Evolutionary conservation across 2,329 filamentous ascomycete genomes (phyloP), one percentile per base, ranked within the genome.

Genomic region (Neopestalotiopsis rosae): DNA sequence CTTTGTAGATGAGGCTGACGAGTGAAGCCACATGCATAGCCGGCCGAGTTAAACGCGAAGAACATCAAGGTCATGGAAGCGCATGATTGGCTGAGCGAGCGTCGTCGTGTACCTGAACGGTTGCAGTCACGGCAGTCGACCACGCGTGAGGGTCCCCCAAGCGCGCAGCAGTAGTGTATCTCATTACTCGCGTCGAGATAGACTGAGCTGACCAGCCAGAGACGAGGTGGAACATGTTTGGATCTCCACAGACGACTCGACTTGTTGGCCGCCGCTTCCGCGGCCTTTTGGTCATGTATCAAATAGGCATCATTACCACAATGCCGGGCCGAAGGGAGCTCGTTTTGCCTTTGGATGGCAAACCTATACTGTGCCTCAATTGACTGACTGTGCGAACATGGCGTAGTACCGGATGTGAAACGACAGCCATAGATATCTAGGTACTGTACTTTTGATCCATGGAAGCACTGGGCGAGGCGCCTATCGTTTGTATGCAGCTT

Each of bases 1-100:
- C 24, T 9, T 7, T 38, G n/a, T 62, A 62, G 59, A 62, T 62
- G 59, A 62, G 59, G 59, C 59, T 62, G 59, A 40, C 59, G 13
- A 62, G 32, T n/a, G 30, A 62, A 34, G 59, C 20, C 59, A 17
- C 24, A 24, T n/a, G 20, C 24, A 34, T 13, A 32, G 57, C 24
- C 12, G 14, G 24, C 28, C 57, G 24, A 30, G 57, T 7, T 20
- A n/a, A 52, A 52, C 10, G 57, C 24, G 24, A 30, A 59, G 57
- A 59, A 7, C 9, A 7, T 10, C 24, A 59, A 59, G 24, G 20
- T 4, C 13, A 17, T 59, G 28, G 57, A 59, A 4, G 45, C 45
- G 45, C 17, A 6, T 52, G 17, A 52, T 52, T n/a, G n/a, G 45
- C 45, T n/a, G 45, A n/a, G 45, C 45, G 20, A n/a, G 45, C 45